A percentile compares a stretch with the other conserved stretches of the same genome.
Conservation (phyloP, 2,329 filamentous ascomycete species). For the Exophiala phaeomuriformis region DNA sequence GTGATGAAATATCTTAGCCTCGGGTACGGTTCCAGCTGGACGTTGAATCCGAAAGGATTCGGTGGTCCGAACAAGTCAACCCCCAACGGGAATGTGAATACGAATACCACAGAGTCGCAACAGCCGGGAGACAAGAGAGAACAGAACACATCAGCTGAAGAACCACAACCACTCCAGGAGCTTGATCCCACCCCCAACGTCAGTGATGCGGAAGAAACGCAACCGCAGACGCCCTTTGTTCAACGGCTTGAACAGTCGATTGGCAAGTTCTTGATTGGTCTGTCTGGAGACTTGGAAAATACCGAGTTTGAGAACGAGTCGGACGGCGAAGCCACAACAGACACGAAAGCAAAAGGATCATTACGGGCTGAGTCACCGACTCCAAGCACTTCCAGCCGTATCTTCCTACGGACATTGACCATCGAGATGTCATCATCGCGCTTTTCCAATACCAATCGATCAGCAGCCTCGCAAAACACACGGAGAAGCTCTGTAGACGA, state of each 20-base stretch:
- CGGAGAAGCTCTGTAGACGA: background rate
- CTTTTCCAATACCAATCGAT: background rate
- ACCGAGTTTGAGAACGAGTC: conserved; percentile 33
- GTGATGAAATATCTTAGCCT: conserved; percentile 46
- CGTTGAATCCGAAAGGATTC: conserved; percentile 32
- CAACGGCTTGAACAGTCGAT: conserved; percentile 27
- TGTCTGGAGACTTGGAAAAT: conserved; percentile 38
- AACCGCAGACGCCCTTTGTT: conserved; percentile 7
- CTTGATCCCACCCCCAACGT: conserved; percentile 25
- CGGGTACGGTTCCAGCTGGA: conserved; percentile 45
- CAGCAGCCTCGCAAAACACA: background rate
- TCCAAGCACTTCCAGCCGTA: conserved; percentile 23
- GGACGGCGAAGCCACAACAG: conserved; percentile 25
- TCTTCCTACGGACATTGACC: conserved; percentile 34
- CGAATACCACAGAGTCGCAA: background rate
- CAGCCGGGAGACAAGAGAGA: background rate
- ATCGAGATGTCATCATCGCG: conserved; percentile 28
- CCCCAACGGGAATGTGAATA: background rate
- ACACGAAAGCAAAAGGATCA: conserved; percentile 5
- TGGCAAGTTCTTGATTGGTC: conserved; percentile 39
- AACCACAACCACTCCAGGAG: conserved; percentile 12
- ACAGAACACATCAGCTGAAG: conserved; percentile 1
- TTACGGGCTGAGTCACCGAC: conserved; percentile 3
- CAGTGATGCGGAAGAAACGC: conserved; percentile 23
- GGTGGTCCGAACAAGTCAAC: conserved; percentile 1